phyloP scores from a whole-genome alignment of 805 yeast species.

The Myxozyma vanderwaltii region DNA sequence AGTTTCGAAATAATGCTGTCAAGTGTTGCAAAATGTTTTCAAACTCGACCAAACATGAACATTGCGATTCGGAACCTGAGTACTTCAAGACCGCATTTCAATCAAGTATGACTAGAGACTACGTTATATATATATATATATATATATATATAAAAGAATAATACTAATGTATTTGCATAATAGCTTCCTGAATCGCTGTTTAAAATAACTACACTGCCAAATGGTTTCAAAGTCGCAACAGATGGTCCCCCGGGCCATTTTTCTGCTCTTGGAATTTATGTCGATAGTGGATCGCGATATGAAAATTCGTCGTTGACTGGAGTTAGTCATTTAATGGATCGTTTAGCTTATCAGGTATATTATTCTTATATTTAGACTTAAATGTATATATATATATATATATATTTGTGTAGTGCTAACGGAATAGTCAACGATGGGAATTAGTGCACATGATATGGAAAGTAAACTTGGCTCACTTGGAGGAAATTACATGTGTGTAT shows the following conservation, averaged over 20 bases:
- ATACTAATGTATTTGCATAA: too few species aligned
- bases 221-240: conserved; percentile 82
- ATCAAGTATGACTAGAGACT: neutral
- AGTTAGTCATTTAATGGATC: conserved; percentile 77
- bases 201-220: conserved; percentile 53
- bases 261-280: conserved; percentile 83
- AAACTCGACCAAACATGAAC: too few species aligned
- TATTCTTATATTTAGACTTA: neutral
- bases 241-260: conserved; percentile 89
- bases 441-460: conserved; percentile 67
- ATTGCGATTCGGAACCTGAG: conserved; percentile 7
- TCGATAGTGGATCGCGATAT: conserved; percentile 87
- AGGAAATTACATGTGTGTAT: conserved; percentile 91
- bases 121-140: too few species aligned
- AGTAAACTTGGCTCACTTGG: conserved; percentile 77
- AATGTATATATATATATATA: neutral
- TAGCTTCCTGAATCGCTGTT: conserved; percentile 16
- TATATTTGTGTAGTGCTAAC: too few species aligned
- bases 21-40: neutral
- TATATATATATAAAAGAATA: too few species aligned
- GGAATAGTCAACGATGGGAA: conserved; percentile 39
- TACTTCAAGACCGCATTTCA: neutral
- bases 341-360: conserved; percentile 63
- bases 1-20: too few species aligned
- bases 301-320: conserved; percentile 69